These are phyloP conservation scores for Microstegium vimineum DNA, from an alignment of 176 grass and related monocot genomes.

Conservation along the genomic window DNA sequence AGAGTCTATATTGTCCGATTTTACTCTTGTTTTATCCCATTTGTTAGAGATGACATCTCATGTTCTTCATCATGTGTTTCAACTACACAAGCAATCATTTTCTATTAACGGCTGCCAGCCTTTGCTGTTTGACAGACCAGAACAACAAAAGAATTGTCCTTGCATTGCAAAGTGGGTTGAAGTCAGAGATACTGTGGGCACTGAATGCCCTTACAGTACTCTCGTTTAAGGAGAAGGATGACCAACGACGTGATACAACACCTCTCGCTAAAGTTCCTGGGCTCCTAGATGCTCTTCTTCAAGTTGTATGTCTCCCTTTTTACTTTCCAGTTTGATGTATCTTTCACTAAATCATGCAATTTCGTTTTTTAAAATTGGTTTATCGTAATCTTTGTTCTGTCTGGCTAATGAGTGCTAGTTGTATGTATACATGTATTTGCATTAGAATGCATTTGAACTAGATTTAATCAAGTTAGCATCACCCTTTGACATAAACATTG, in stretches of 20 bases:
- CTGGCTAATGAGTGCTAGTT: conserved; percentile 2
- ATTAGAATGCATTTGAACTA: conserved; percentile 2
- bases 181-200: conserved; percentile 94
- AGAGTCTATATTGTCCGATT: not conserved
- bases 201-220: conserved; percentile 85
- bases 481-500: not conserved
- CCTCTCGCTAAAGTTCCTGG: conserved; percentile 91
- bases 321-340: conserved; percentile 9
- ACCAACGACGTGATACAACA: conserved; percentile 70
- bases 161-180: conserved; percentile 95
- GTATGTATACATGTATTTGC: too few species aligned
- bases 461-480: not conserved
- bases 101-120: not conserved
- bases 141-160: conserved; percentile 98
- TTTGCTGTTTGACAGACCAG: conserved; percentile 61
- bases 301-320: conserved; percentile 71
- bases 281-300: conserved; percentile 91
- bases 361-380: not conserved
- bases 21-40: conserved; percentile 7
- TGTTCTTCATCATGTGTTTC: not conserved
- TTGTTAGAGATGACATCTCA: conserved; percentile 7
- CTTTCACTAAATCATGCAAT: conserved; percentile 6
- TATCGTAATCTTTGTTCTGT: not conserved
- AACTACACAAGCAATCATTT: not conserved
- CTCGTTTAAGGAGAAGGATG: conserved; percentile 99